Base-by-base conservation (phyloP, 2,329 filamentous ascomycete species). In the Penicillium psychrosexuale region DNA sequence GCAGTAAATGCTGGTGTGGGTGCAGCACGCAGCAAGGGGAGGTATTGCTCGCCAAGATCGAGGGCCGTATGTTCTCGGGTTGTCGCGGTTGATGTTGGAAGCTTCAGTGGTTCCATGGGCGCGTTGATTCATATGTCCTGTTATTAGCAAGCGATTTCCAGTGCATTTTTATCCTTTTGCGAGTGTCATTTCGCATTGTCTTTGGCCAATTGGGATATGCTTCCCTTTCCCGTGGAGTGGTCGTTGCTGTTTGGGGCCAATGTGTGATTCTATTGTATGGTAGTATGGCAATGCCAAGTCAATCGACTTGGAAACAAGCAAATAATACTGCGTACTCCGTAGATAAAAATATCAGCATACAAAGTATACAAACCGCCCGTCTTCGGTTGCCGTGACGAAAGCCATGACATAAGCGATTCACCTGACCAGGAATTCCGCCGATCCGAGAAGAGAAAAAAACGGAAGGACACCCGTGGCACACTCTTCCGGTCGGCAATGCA, bases 401-500 rank as follows among this genome's bases (percentile, higher is more conserved):
- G 40, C 47, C 46, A 61, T 72, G 68, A 72, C 58, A 66, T 66
- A 73, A 69, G 65, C 59, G 48, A 53, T 55, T 59, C 63, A 65
- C 56, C 52, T 64, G 63, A 65, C 64, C 51, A 63, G 51, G 58
- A 66, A 66, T 67, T 68, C 70, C 69, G 69, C 62, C 63, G 68
- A 70, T 66, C 70, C 70, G 70, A 71, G 59, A 69, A 69, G 63
- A 67, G 65, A 63, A 68, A 66, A 69, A 66, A 69, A 67, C 59
- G 60, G 64, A 58, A 61, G 50, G 38, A 13, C 64, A 55, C 62
- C 67, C 65, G 63, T 51, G 51, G 46, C 53, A 36, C 39, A 43
- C 47, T 38, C 33, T 55, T 55, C 52, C 52, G 52, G 52, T 54
- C 46, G 46, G 46, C 39, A 22, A 45, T 44, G 24, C 42, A 54